A percentile compares a stretch with the other conserved stretches of the same genome.
phyloP scores from a whole-genome alignment of 345 rosid species.

The Populus davidiana region DNA sequence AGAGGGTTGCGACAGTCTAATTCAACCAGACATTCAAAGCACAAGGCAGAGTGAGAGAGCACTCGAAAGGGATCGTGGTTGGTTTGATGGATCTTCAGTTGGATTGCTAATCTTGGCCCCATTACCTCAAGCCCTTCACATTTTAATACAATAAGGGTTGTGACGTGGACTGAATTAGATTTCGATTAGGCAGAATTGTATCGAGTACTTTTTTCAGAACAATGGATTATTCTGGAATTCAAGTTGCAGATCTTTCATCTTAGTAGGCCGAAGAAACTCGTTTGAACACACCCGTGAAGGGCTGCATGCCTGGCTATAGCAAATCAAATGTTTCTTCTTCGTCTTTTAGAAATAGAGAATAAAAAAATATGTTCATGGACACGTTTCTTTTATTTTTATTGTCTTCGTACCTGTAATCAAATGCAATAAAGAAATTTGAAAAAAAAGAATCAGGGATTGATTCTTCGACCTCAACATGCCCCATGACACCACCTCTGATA shows the following conservation, averaged over 20 bases:
- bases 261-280: neutral
- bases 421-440: too few species aligned
- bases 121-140: neutral
- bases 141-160: neutral
- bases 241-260: neutral
- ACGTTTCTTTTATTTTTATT: too few species aligned
- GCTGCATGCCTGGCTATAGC: neutral
- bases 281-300: neutral
- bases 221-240: neutral
- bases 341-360: too few species aligned
- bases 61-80: too few species aligned
- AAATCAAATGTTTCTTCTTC: neutral
- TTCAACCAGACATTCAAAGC: slow-evolving; percentile 40
- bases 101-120: neutral
- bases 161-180: slow-evolving; percentile 8
- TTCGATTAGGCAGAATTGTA: neutral
- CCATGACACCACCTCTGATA: slow-evolving; percentile 44
- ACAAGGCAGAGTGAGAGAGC: slow-evolving; percentile 44
- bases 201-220: neutral
- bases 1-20: slow-evolving; percentile 35
- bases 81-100: neutral
- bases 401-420: too few species aligned
- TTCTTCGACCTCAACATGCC: slow-evolving; percentile 80
- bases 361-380: too few species aligned
- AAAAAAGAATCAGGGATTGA: neutral